Evolutionary conservation across 2,329 filamentous ascomycete genomes (phyloP).

Genomic region (Tolypocladium album): DNA sequence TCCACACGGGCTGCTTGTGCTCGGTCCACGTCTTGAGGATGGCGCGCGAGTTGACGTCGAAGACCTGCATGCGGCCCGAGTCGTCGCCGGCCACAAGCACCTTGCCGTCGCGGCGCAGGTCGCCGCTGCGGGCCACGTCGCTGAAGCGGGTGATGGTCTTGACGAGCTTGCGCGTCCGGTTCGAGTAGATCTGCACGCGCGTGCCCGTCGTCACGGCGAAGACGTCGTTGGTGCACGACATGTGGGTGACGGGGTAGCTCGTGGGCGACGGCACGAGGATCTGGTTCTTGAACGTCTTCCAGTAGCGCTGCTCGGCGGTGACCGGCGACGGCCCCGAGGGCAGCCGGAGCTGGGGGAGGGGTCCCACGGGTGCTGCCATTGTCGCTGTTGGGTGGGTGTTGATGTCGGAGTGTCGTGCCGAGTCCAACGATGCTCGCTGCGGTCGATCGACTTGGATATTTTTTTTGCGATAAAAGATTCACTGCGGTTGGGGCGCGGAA

Average conservation of each 20-base stretch:
- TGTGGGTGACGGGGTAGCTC: conserved; percentile 81
- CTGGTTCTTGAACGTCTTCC: conserved; percentile 89
- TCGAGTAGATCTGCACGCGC: conserved; percentile 87
- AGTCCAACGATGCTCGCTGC: not conserved
- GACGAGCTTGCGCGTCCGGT: conserved; percentile 78
- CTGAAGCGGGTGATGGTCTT: conserved; percentile 94
- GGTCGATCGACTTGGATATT: conserved; percentile 13
- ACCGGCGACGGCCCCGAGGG: conserved; percentile 71
- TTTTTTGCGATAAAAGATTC: conserved; percentile 16
- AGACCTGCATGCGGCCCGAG: conserved; percentile 85
- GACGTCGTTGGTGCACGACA: conserved; percentile 64
- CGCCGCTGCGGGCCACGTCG: conserved; percentile 80
- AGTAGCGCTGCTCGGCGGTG: conserved; percentile 91
- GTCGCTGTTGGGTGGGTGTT: conserved; percentile 40
- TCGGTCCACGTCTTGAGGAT: conserved; percentile 93
- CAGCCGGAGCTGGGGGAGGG: conserved; percentile 71
- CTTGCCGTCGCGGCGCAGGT: conserved; percentile 78
- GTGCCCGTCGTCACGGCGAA: conserved; percentile 95
- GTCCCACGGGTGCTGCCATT: conserved; percentile 59
- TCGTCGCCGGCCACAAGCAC: conserved; percentile 89
- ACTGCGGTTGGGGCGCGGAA: conserved; percentile 10
- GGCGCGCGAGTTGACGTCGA: conserved; percentile 77
- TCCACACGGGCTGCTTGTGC: conserved; percentile 90
- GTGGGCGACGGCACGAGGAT: conserved; percentile 84
- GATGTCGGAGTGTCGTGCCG: conserved; percentile 1